Base-by-base conservation (phyloP, 208 protist genomes). In the Leishmania arabica region DNA sequence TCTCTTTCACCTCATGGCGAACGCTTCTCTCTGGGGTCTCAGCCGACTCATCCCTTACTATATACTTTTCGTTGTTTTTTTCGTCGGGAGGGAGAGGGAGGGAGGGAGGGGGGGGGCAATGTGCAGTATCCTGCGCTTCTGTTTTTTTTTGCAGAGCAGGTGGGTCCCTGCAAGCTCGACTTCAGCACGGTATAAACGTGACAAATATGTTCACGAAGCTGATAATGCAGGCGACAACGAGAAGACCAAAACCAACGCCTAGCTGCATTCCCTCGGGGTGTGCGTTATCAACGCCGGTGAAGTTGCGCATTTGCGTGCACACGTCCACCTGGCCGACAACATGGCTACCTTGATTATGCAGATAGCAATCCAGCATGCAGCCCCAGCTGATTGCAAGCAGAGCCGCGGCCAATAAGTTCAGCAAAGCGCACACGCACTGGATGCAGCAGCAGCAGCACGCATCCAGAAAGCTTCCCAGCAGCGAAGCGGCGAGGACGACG, bases 401-500 rank as follows among this genome's bases (percentile, higher is more conserved):
- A 9, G 79, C 37, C 37, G 84, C 83, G 1, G 62, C 77, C 13
- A 69, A 71, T 9, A 84, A 69, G 71, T 84, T 89, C n/a, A 91
- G 62, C 2, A 82, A n/a, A 15, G 74, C 71, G 62, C 85, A 90
- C 21, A 88, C 3, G 49, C 64, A 88, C 73, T 69, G 73, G 60
- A 85, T 56, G 82, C 87, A 93, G 51, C 45, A 54, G 53, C 80
- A 90, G 87, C 86, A 93, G 80, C 87, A 93, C 60, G 68, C 75
- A 21, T 68, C 69, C 13, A 90, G 66, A 3, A 62, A 42, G 68
- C 72, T 77, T 3, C 64, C 51, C 24, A 84, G 40, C 15, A 82
- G 62, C 24, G 72, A 79, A n/a, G 83, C 75, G 24, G 62, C 75
- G 49, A 88, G 70, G 24, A 90, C 9, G 24, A 71, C 40, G 73